Evolutionary conservation across 2,329 filamentous ascomycete genomes (phyloP).

Genomic region (Fusarium graminum): DNA sequence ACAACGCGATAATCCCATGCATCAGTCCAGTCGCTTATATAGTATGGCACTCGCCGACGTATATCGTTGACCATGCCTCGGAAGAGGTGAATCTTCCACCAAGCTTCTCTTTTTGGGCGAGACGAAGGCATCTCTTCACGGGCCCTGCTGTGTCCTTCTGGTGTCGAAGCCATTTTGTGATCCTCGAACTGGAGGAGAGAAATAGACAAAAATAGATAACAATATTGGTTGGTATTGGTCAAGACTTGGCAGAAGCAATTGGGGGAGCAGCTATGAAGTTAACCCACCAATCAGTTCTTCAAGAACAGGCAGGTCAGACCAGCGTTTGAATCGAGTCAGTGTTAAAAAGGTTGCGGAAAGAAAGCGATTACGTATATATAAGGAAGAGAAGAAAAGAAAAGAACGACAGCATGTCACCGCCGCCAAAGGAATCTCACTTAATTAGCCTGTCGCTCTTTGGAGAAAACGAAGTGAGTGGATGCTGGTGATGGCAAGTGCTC

Average conservation of each 20-base stretch:
- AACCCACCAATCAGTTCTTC: neutral
- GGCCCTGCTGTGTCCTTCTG: slow-evolving; percentile 19
- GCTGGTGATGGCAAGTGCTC: slow-evolving; percentile 21
- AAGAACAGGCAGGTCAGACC: neutral
- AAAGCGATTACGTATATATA: slow-evolving; percentile 17
- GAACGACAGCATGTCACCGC: slow-evolving; percentile 26
- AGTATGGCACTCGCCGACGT: slow-evolving; percentile 79
- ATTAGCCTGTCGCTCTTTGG: neutral
- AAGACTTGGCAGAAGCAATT: neutral
- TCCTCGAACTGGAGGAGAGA: neutral
- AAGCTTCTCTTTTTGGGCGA: slow-evolving; percentile 53
- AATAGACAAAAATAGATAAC: neutral
- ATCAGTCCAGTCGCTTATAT: slow-evolving; percentile 85
- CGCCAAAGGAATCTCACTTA: slow-evolving; percentile 15
- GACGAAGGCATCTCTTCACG: slow-evolving; percentile 12
- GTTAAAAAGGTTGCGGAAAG: neutral
- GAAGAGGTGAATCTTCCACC: slow-evolving; percentile 83
- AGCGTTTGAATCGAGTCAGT: neutral
- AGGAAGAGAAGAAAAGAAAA: neutral
- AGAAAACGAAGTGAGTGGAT: slow-evolving; percentile 1
- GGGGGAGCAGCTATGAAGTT: neutral
- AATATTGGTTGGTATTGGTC: neutral
- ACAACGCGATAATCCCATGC: slow-evolving; percentile 93
- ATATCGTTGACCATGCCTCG: slow-evolving; percentile 85
- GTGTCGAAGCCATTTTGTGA: slow-evolving; percentile 28